Evolutionary conservation across 345 rosid species (phyloP).

Genomic region (sweet orange (Citrus sinensis)): DVS_A1.0 CM039167.1:9600501-9601000

Average conservation of each 20-base stretch:
- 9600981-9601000: slow-evolving; percentile 59
- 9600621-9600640: background rate
- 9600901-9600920: background rate
- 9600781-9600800: slow-evolving; percentile 80
- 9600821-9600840: no score
- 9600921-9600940: slow-evolving; percentile 57
- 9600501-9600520: slow-evolving; percentile 88
- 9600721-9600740: slow-evolving; percentile 81
- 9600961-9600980: slow-evolving; percentile 66
- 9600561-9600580: slow-evolving; percentile 64
- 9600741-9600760: slow-evolving; percentile 75
- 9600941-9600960: slow-evolving; percentile 88
- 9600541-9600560: slow-evolving; percentile 84
- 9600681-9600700: slow-evolving; percentile 84
- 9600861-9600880: background rate
- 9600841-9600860: background rate
- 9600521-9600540: slow-evolving; percentile 83
- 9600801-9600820: slow-evolving; percentile 76
- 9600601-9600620: background rate
- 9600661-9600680: background rate
- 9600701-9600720: slow-evolving; percentile 85
- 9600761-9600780: slow-evolving; percentile 62
- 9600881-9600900: background rate
- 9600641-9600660: background rate
- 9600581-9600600: background rate